Conservation (phyloP, 2,329 filamentous ascomycete species). For the Zasmidium cellare region DNA sequence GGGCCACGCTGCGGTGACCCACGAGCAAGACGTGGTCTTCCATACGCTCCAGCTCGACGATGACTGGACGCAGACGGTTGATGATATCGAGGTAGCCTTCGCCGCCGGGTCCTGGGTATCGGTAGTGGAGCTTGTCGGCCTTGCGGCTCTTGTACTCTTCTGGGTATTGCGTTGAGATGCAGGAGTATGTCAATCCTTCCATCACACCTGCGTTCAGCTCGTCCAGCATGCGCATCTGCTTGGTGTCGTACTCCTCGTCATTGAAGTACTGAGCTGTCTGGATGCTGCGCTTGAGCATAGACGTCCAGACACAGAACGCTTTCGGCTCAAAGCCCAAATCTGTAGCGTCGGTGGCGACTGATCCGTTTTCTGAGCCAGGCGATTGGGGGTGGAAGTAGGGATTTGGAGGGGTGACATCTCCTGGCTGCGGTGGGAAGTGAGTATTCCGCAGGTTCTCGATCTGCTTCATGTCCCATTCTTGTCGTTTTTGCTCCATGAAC, state of each 20-base stretch:
- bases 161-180: constrained; percentile 76
- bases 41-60: constrained; percentile 95
- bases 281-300: constrained; percentile 88
- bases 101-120: constrained; percentile 92
- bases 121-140: constrained; percentile 88
- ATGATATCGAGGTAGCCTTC: constrained; percentile 98
- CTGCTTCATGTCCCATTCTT: constrained; percentile 80
- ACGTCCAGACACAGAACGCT: constrained; percentile 98
- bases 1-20: constrained; percentile 86
- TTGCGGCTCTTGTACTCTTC: constrained; percentile 80
- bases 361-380: constrained; percentile 13
- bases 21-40: constrained; percentile 93
- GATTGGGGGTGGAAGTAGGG: constrained; percentile 67
- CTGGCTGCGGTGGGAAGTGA: constrained; percentile 84
- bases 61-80: constrained; percentile 90
- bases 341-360: constrained; percentile 17
- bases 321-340: constrained; percentile 58
- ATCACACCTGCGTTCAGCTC: constrained; percentile 91
- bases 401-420: constrained; percentile 92
- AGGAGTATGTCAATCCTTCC: constrained; percentile 91
- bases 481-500: constrained; percentile 80
- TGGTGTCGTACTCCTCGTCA: constrained; percentile 93
- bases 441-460: constrained; percentile 73
- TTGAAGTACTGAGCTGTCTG: constrained; percentile 89
- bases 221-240: constrained; percentile 72